Conservation (phyloP, 2,329 filamentous ascomycete species). For the Harringtonia lauricola region DNA sequence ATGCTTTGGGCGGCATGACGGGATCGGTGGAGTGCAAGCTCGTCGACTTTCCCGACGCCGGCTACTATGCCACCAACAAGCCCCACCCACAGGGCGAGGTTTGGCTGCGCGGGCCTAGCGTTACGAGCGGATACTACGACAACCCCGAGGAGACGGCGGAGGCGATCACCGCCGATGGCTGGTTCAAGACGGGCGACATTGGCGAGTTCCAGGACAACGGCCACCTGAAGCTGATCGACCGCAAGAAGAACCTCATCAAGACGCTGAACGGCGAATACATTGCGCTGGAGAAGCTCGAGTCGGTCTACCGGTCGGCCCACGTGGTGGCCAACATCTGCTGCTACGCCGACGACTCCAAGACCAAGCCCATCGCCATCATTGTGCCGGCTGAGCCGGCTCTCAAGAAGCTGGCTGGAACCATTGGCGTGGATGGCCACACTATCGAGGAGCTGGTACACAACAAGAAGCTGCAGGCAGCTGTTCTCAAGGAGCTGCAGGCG, state of each 20-base stretch:
- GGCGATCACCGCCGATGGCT: constrained; percentile 60
- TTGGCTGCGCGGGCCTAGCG: constrained; percentile 68
- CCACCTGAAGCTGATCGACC: constrained; percentile 66
- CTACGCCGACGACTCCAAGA: constrained; percentile 37
- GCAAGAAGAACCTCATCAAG: constrained; percentile 85
- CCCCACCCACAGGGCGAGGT: constrained; percentile 75
- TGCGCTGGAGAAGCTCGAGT: constrained; percentile 61
- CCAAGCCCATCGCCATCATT: constrained; percentile 45
- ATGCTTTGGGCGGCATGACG: constrained; percentile 63
- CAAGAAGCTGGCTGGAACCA: constrained; percentile 35
- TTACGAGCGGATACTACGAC: constrained; percentile 64
- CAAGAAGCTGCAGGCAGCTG: constrained; percentile 50
- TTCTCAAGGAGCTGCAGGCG: constrained; percentile 54
- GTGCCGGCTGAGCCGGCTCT: constrained; percentile 44
- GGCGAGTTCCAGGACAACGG: constrained; percentile 66
- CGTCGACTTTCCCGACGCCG: constrained; percentile 74
- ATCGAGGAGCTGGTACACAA: constrained; percentile 58
- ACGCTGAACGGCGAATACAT: constrained; percentile 75
- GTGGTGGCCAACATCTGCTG: constrained; percentile 47
- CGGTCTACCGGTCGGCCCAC: constrained; percentile 36
- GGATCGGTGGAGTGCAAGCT: constrained; percentile 71
- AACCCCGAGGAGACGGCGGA: constrained; percentile 67
- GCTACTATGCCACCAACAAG: constrained; percentile 65
- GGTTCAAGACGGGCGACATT: constrained; percentile 84
- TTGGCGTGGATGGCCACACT: constrained; percentile 36